Conservation (phyloP, 371 early-diverging fungal genomes). For the Chytridiales sp. region DNA sequence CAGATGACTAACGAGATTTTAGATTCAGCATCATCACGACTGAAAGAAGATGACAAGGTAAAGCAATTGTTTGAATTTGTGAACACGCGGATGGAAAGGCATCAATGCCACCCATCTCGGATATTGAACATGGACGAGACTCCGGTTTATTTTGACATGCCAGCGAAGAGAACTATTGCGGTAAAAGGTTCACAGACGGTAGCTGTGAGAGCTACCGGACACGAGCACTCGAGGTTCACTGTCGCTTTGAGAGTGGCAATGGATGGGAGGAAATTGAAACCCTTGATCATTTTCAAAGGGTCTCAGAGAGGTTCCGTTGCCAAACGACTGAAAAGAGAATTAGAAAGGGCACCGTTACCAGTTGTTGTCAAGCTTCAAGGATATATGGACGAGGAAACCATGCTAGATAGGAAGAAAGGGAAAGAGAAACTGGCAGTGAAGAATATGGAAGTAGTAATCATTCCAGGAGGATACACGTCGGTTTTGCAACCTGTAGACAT, state of each 20-base stretch:
- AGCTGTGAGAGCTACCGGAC: background rate
- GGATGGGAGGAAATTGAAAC: background rate
- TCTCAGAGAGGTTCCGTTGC: background rate
- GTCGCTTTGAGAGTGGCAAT: background rate
- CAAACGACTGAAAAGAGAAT: background rate
- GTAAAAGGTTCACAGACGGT: background rate
- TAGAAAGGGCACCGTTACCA: background rate
- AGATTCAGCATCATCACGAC: too few relatives aligned
- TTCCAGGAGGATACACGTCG: conserved; percentile 7
- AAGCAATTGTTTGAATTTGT: too few relatives aligned
- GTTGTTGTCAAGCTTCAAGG: background rate
- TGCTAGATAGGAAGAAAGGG: background rate
- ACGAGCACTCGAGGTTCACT: background rate
- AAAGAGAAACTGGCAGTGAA: background rate
- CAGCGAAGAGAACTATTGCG: background rate
- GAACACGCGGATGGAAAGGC: too few relatives aligned
- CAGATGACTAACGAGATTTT: too few relatives aligned
- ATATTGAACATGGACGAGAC: conserved; percentile 2
- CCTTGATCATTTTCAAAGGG: conserved; percentile 1
- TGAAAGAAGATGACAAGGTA: too few relatives aligned
- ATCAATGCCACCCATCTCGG: too few relatives aligned
- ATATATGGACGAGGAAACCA: background rate
- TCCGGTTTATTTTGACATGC: conserved; percentile 5
- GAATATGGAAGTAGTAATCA: background rate
- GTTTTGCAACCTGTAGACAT: conserved; percentile 5